These are phyloP conservation scores for Otatea glauca DNA, from an alignment of 176 grass and related monocot species.

Conservation along the genomic window DNA sequence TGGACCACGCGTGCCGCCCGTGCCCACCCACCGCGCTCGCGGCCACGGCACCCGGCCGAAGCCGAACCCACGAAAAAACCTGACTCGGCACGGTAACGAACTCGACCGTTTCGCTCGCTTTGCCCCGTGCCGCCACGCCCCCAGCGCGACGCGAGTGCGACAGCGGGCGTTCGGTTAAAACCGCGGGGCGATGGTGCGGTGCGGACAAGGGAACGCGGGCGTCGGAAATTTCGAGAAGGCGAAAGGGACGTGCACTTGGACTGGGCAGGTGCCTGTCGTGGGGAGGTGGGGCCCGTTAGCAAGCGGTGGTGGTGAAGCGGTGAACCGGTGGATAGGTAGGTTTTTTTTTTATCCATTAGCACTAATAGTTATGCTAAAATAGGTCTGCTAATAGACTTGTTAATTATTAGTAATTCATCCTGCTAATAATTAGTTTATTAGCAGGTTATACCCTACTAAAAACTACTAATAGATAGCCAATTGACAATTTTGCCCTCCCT, in stretches of 20 bases:
- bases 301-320: background rate
- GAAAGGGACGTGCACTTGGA: conserved; percentile 31
- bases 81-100: background rate
- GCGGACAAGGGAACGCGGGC: background rate
- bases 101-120: background rate
- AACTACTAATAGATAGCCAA: too few relatives aligned
- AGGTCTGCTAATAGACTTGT: too few relatives aligned
- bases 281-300: too few relatives aligned
- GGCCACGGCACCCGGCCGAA: too few relatives aligned
- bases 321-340: background rate
- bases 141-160: background rate
- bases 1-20: background rate
- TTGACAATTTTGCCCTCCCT: too few relatives aligned
- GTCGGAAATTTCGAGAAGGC: conserved; percentile 38
- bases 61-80: background rate
- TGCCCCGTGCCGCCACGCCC: background rate
- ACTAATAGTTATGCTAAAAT: too few relatives aligned
- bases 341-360: too few relatives aligned
- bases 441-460: too few relatives aligned
- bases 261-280: background rate
- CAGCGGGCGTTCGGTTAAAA: background rate
- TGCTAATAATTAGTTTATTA: too few relatives aligned
- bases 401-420: too few relatives aligned
- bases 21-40: too few relatives aligned
- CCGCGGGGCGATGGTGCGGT: background rate